A percentile compares a stretch with the other conserved stretches of the same genome.
Conservation (phyloP, 352 stramenopile species). For the Globisporangium middletonii region DNA sequence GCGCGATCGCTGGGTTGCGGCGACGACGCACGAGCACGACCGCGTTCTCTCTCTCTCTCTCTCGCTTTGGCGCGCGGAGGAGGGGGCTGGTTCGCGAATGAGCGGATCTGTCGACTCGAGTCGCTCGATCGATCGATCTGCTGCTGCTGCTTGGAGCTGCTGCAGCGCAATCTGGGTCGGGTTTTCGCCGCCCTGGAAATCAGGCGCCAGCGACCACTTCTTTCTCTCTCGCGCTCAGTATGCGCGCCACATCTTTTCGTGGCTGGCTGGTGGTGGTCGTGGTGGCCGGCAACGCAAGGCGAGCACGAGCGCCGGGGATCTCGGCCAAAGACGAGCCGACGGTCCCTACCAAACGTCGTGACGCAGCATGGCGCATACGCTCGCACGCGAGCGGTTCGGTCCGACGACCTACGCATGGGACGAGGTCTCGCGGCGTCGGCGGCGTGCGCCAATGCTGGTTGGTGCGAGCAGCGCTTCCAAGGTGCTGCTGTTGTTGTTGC, state of each 20-base stretch:
- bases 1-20: neutral
- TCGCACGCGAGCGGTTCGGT: neutral
- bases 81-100: constrained; percentile 9
- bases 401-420: neutral
- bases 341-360: no score
- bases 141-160: neutral
- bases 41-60: no score
- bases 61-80: neutral
- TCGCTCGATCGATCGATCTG: neutral
- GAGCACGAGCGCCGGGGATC: no score
- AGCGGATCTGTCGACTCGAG: neutral
- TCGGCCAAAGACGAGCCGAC: no score
- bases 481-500: no score
- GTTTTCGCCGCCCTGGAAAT: neutral
- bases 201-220: no score
- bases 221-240: no score
- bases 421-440: neutral
- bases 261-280: no score
- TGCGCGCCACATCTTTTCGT: no score
- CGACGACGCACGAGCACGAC: neutral
- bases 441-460: neutral
- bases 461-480: no score
- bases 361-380: constrained; percentile 10
- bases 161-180: neutral
- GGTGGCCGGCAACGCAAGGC: no score